Evolutionary conservation across 495 filamentous ascomycete species (phyloP), one percentile per base, ranked within the genome.

Genomic region (Sporormia fimetaria): DNA sequence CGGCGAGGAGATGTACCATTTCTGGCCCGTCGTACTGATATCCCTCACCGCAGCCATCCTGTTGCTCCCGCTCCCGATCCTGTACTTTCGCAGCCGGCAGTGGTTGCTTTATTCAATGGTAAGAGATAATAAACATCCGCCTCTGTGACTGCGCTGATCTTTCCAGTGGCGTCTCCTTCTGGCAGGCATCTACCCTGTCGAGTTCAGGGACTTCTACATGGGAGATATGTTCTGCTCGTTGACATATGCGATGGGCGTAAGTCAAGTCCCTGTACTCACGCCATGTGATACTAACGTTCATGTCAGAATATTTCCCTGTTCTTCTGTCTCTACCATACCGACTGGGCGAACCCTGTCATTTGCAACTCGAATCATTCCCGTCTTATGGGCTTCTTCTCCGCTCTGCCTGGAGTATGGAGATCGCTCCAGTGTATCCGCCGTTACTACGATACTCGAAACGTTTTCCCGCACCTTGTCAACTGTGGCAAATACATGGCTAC

Each of bases 141-240:
- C n/a, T n/a, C n/a, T n/a, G n/a, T n/a, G n/a, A n/a, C n/a, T n/a
- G n/a, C n/a, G n/a, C 33, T 39, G 10, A 42, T 33, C 18, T 24
- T 25, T 24, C 15, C 15, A 94, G 85, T 92, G 78, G 67, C 80
- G 90, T 44, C 64, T 96, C 18, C 63, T 92, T 32, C 68, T 85
- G 15, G 81, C 90, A 12, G 90, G 90, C 10, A 52, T 90, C 8
- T 94, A 87, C 58, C 86, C 82, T 7, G 90, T 98, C 14, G 90
- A 95, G 57, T 98, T 96, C 56, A 75, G 86, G 42, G 90, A 98
- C 58, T 96, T 98, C 64, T 98, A 94, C 60, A 69, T 96, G 0
- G 90, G 90, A 11, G 90, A 98, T 57, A 95, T 96, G 71, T 93
- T 84, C 56, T 96, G 90, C 57, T 96, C 90, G 4, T 72, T 87